These are phyloP conservation scores for Komagataella mondaviorum DNA, from an alignment of 805 yeast species.

Conservation along the genomic window DNA sequence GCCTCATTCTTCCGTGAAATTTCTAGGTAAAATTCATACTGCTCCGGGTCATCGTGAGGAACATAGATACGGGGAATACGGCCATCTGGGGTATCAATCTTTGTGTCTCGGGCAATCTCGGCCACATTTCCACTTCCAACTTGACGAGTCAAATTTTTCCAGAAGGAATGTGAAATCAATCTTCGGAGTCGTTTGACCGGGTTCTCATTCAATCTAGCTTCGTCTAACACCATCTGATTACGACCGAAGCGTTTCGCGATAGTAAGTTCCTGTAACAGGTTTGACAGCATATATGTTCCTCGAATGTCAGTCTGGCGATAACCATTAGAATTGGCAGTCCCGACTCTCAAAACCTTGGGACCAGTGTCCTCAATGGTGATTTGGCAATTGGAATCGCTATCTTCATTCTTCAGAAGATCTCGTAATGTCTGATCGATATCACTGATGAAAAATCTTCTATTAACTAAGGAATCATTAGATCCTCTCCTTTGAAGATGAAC, in stretches of 20 bases:
- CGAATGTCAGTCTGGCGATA: conserved; percentile 58
- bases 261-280: conserved; percentile 77
- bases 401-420: conserved; percentile 62
- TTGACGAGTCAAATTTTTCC: conserved; percentile 67
- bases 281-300: conserved; percentile 84
- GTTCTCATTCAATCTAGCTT: conserved; percentile 71
- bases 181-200: conserved; percentile 72
- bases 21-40: conserved; percentile 49
- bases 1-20: conserved; percentile 44
- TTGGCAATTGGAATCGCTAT: conserved; percentile 74
- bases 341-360: conserved; percentile 66
- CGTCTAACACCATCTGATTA: conserved; percentile 67
- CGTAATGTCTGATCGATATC: conserved; percentile 64
- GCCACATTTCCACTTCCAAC: conserved; percentile 49
- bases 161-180: conserved; percentile 62
- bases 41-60: conserved; percentile 58
- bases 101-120: conserved; percentile 67
- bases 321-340: conserved; percentile 80
- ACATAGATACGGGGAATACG: conserved; percentile 67
- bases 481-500: conserved; percentile 27
- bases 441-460: conserved; percentile 43
- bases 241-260: conserved; percentile 75
- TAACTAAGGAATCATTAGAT: conserved; percentile 36
- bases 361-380: conserved; percentile 80
- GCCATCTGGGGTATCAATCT: conserved; percentile 47